Conservation (phyloP, 805 yeast genomes). For the Candida piceae region DNA sequence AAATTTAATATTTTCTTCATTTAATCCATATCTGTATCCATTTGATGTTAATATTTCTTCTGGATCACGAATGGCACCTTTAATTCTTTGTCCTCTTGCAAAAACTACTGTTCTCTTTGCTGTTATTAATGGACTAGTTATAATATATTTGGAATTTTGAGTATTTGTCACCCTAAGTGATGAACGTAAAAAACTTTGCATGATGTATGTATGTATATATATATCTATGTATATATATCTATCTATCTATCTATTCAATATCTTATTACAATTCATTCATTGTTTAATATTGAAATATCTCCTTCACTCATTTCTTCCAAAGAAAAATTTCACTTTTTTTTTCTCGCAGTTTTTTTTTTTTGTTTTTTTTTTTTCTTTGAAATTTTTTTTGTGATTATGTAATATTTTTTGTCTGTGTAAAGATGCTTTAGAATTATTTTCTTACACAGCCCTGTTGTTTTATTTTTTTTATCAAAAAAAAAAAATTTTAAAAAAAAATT, state of each 20-base stretch:
- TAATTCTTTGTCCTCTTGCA: slow-evolving; percentile 52
- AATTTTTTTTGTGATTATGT: too few species aligned
- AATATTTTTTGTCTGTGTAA: too few species aligned
- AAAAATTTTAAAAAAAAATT: not conserved
- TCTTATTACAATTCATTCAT: too few species aligned
- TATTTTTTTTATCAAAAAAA: too few species aligned
- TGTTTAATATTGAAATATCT: too few species aligned
- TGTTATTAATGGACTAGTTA: slow-evolving; percentile 3
- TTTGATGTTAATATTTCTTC: slow-evolving; percentile 48
- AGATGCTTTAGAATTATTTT: not conserved
- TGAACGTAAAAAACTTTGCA: slow-evolving; percentile 6
- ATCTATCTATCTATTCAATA: not conserved
- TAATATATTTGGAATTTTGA: not conserved
- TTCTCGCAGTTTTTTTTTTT: too few species aligned
- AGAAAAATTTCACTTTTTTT: too few species aligned
- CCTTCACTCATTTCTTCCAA: too few species aligned
- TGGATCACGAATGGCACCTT: slow-evolving; percentile 70
- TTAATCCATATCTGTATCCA: slow-evolving; percentile 51
- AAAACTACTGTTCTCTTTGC: slow-evolving; percentile 29
- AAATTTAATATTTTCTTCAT: slow-evolving; percentile 41
- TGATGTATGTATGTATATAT: slow-evolving; percentile 1
- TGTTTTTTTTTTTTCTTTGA: too few species aligned
- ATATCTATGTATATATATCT: not conserved
- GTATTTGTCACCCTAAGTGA: slow-evolving; percentile 1
- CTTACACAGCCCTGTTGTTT: too few species aligned